Conservation (phyloP, 768 basidiomycete genomes). For the Hericium coralloides region DNA sequence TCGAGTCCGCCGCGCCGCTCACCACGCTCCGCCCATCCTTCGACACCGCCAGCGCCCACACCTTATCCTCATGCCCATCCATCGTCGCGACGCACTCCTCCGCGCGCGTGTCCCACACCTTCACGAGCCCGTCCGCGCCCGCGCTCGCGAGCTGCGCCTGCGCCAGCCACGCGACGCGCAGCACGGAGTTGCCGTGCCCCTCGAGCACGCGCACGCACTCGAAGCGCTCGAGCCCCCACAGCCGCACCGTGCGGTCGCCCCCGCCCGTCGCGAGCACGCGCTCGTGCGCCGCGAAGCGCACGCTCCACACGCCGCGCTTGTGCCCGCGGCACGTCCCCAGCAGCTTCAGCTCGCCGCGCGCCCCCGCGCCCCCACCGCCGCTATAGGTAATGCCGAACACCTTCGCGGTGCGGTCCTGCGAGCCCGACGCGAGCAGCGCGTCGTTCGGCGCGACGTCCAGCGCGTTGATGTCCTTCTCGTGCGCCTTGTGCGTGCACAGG, state of each 20-base stretch:
- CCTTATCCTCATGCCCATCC: conserved; percentile 98
- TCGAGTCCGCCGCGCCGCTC: conserved; percentile 92
- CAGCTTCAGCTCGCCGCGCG: conserved; percentile 62
- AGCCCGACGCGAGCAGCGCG: conserved; percentile 81
- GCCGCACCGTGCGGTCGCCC: conserved; percentile 87
- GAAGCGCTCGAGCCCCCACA: conserved; percentile 93
- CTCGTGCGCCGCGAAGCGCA: conserved; percentile 79
- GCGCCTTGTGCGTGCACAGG: conserved; percentile 80
- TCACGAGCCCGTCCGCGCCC: conserved; percentile 91
- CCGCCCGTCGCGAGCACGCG: conserved; percentile 87
- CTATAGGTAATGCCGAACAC: conserved; percentile 69
- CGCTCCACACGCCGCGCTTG: conserved; percentile 93
- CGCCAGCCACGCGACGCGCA: conserved; percentile 87
- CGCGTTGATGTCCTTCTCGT: conserved; percentile 98
- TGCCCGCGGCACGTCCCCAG: conserved; percentile 92
- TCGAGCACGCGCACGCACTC: conserved; percentile 95
- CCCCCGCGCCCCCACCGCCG: conserved; percentile 22
- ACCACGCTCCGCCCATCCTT: conserved; percentile 77
- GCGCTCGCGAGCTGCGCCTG: conserved; percentile 84
- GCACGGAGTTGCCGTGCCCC: conserved; percentile 94
- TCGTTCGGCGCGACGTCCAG: conserved; percentile 91
- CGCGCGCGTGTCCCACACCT: conserved; percentile 86
- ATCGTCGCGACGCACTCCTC: conserved; percentile 84
- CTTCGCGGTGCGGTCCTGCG: conserved; percentile 93
- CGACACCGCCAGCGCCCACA: conserved; percentile 73